Evolutionary conservation across 2,329 filamentous ascomycete species (phyloP).

Genomic region (Incumbomyces delicatus): DNA sequence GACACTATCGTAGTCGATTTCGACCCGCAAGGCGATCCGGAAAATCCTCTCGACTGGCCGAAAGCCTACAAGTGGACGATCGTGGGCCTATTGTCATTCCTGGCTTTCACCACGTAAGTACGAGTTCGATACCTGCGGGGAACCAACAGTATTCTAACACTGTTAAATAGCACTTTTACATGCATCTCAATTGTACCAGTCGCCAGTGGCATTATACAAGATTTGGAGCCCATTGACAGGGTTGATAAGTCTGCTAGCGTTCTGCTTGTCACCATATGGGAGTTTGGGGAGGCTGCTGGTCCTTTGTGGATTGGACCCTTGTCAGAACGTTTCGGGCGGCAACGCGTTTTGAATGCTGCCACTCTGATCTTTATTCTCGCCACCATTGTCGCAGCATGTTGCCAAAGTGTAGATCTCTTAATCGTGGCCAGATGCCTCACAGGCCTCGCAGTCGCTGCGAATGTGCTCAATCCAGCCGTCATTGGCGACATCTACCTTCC

Average conservation of each 20-base stretch:
- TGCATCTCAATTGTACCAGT: conserved; percentile 49
- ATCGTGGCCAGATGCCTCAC: conserved; percentile 37
- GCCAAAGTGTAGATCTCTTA: conserved; percentile 29
- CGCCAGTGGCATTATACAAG: conserved; percentile 41
- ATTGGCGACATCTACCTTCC: conserved; percentile 53
- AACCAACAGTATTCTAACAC: neutral
- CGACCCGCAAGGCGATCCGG: conserved; percentile 16
- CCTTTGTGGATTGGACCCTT: conserved; percentile 38
- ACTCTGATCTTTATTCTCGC: conserved; percentile 39
- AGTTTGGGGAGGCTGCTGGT: conserved; percentile 39
- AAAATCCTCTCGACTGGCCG: conserved; percentile 21
- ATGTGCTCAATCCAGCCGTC: conserved; percentile 54
- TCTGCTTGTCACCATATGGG: conserved; percentile 41
- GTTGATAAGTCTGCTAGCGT: conserved; percentile 41
- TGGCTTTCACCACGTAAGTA: conserved; percentile 18
- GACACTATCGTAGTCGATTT: conserved; percentile 15
- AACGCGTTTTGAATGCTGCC: conserved; percentile 28
- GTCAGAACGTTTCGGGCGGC: conserved; percentile 35
- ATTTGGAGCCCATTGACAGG: conserved; percentile 29
- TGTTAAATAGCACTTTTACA: conserved; percentile 42
- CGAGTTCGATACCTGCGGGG: no score
- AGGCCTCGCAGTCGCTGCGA: conserved; percentile 34
- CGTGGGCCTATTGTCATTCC: conserved; percentile 17
- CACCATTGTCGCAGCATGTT: conserved; percentile 30
- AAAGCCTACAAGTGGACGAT: conserved; percentile 18